Evolutionary conservation across 2,329 filamentous ascomycete species (phyloP), one percentile per base, ranked within the genome.

Genomic region (Aureobasidium melanogenum): DNA sequence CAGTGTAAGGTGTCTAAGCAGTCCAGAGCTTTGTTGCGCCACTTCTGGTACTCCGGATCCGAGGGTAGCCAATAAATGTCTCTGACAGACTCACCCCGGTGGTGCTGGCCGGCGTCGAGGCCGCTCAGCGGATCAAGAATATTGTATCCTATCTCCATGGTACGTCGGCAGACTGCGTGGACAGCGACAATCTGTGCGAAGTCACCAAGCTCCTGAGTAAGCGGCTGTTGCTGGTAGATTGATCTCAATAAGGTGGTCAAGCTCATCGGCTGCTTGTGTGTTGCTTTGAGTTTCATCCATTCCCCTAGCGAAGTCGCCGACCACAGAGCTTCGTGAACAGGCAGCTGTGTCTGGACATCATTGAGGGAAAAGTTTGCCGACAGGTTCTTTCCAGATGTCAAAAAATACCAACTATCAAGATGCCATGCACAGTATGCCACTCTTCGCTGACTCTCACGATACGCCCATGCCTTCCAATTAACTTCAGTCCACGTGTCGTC

Each of bases 11-110:
- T 19, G 34, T 64, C 63, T 10, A 64, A 39, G 17, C 52, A 63
- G 32, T 64, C 63, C 26, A 63, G 63, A 10, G 63, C 50, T 30
- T 60, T 63, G 63, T 64, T 64, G 24, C 63, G 62, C 63, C 63
- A 64, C 17, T 57, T 57, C 36, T 57, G 54, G 19, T 57, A 57
- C 26, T 57, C 54, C n/a, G 54, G 54, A 57, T 57, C 54, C 8
- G 54, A 57, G 28, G 54, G 54, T 3, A 57, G 41, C 54, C 54
- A 57, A 36, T 57, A 57, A 17, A 57, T 41, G 41, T 57, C 54
- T 22, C 43, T 57, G 12, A 57, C 43, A 14, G 54, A 57, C 30
- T 57, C 54, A 15, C 54, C 54, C 8, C 39, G 14, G 15, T 34
- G 54, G 10, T 57, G 54, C 28, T 47, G 39, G 41, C 54, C 54